Conservation (phyloP, 2,329 filamentous ascomycete genomes). For the Penicillium concentricum region DNA sequence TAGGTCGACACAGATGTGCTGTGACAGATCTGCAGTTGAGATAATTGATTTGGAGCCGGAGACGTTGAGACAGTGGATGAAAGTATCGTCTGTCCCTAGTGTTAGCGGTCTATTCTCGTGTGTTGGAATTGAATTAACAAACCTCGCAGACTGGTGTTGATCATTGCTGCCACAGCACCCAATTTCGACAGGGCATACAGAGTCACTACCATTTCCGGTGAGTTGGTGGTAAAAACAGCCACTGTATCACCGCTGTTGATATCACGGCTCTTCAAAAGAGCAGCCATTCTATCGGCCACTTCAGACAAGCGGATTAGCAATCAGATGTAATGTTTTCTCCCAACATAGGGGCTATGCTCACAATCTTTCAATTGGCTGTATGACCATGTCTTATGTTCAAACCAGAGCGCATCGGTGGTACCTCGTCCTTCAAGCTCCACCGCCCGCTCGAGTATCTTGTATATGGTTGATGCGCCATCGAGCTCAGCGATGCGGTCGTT, state of each 20-base stretch:
- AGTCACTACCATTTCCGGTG: slow-evolving; percentile 49
- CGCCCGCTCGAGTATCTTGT: slow-evolving; percentile 44
- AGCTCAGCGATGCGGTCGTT: slow-evolving; percentile 36
- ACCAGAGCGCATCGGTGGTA: slow-evolving; percentile 47
- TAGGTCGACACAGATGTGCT: slow-evolving; percentile 34
- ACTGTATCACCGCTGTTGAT: slow-evolving; percentile 44
- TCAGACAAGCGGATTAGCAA: slow-evolving; percentile 7
- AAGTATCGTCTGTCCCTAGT: slow-evolving; percentile 40
- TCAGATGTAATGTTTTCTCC: background rate
- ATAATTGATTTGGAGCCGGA: slow-evolving; percentile 44
- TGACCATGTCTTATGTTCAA: slow-evolving; percentile 50
- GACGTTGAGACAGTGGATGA: slow-evolving; percentile 46
- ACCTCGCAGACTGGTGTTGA: slow-evolving; percentile 51
- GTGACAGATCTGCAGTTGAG: slow-evolving; percentile 46
- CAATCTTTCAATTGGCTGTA: slow-evolving; percentile 47
- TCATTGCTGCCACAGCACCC: slow-evolving; percentile 46
- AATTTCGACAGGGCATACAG: slow-evolving; percentile 49
- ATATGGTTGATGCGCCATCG: slow-evolving; percentile 43
- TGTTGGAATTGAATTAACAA: slow-evolving; percentile 5
- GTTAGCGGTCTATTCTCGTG: background rate
- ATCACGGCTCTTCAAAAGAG: slow-evolving; percentile 39
- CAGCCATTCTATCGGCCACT: slow-evolving; percentile 49
- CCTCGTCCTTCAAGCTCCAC: slow-evolving; percentile 41
- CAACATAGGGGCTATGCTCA: slow-evolving; percentile 22
- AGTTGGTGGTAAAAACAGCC: slow-evolving; percentile 50